These are phyloP conservation scores for Paramecium pentaurelia DNA, from an alignment of 73 alveolate genomes.

Conservation along the genomic window DNA sequence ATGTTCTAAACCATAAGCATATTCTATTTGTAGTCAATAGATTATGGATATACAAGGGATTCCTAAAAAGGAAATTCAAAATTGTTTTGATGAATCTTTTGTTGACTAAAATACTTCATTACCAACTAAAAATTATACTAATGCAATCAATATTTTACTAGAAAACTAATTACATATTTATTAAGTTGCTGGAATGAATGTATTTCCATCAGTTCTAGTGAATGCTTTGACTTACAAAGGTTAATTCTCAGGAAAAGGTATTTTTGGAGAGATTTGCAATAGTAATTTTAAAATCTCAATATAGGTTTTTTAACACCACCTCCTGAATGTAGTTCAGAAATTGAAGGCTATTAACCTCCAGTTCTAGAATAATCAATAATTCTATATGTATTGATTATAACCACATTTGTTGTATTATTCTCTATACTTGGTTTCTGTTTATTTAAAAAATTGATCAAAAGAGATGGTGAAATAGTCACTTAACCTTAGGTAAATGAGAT, in stretches of 20 bases:
- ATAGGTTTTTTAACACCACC: neutral
- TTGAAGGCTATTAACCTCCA: neutral
- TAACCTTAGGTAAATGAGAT: neutral
- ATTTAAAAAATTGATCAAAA: neutral
- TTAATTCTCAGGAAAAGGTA: neutral
- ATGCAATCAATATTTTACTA: neutral
- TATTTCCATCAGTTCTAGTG: neutral
- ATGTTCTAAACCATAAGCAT: neutral
- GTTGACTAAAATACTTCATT: neutral
- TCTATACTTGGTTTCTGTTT: neutral
- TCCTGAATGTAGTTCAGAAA: neutral
- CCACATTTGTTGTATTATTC: neutral
- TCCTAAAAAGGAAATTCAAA: neutral
- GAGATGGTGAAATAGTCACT: neutral
- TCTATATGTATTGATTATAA: neutral
- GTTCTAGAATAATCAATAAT: neutral
- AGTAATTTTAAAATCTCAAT: neutral
- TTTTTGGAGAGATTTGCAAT: neutral
- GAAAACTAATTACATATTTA: neutral
- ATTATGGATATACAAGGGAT: neutral
- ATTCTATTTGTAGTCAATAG: neutral
- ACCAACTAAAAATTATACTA: neutral
- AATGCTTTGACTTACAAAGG: neutral
- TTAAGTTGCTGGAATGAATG: neutral
- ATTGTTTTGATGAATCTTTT: neutral